Evolutionary conservation across 495 filamentous ascomycete species (phyloP), one percentile per base, ranked within the genome.

Genomic region (Pseudoneurospora amorphoporcata): DNA sequence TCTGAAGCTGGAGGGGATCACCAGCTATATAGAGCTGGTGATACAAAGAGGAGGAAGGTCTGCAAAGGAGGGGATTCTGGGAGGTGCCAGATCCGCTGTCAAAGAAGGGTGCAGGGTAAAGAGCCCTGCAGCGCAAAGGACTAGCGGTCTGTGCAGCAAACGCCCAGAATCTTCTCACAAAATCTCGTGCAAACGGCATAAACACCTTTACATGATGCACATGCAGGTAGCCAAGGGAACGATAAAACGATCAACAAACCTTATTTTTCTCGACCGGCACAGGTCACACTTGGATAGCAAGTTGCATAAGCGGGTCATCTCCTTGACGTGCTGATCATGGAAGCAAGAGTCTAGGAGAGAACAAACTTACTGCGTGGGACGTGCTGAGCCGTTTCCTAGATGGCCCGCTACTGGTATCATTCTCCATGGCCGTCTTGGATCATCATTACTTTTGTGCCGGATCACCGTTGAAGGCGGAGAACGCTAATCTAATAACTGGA

Each of bases 351-450:
- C 29, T n/a, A 38, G 35, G 23, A n/a, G 23, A n/a, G 2, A 42
- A n/a, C 38, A 69, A 29, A 77, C 77, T 68, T 19, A 77, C 77
- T 9, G 77, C 77, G 69, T 79, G 77, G 16, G 76, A 75, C 1
- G 76, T 77, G 45, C 77, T 72, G 4, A 77, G 73, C 69, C 77
- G 74, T 72, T 79, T 79, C 42, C 77, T 73, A n/a, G 61, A 39
- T 61, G 74, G 74, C 68, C 73, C 74, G 38, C 68, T 58, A 19
- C 19, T 17, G 40, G 19, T 42, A 19, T 47, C 70, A 70, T 78
- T 70, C 45, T 74, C 68, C 61, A 76, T 72, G 8, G 43, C 12
- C 41, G 41, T 42, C 12, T 41, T 53, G 3, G 39, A 42, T 41
- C 5, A 39, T 38, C 53, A 39, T 65, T 58, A 72, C 68, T 70